Conservation (phyloP, 1,139 yeast species). For the Pichia norvegensis region DNA sequence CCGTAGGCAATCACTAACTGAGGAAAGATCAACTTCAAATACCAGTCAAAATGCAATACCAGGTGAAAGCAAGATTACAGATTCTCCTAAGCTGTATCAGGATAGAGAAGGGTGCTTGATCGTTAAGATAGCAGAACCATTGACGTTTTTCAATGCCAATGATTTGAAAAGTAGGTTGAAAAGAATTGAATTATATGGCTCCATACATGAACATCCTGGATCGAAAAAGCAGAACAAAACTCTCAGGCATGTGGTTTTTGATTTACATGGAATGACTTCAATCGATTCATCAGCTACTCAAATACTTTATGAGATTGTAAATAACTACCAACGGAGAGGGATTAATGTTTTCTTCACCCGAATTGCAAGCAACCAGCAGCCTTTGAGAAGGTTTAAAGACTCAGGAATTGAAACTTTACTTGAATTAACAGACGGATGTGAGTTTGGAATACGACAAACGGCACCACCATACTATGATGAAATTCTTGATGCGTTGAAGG, state of each 20-base stretch:
- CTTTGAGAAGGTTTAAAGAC: slow-evolving; percentile 19
- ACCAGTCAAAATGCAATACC: background rate
- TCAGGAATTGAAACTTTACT: slow-evolving; percentile 25
- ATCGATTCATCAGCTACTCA: slow-evolving; percentile 86
- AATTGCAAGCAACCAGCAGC: slow-evolving; percentile 33
- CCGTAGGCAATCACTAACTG: slow-evolving; percentile 18
- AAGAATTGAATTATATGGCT: slow-evolving; percentile 78
- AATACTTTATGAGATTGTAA: slow-evolving; percentile 54
- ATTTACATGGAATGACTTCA: slow-evolving; percentile 77
- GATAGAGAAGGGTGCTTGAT: slow-evolving; percentile 82
- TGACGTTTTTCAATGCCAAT: slow-evolving; percentile 84
- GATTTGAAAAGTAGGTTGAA: slow-evolving; percentile 70
- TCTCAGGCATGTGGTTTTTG: slow-evolving; percentile 58
- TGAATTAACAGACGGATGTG: slow-evolving; percentile 17
- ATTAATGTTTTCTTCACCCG: slow-evolving; percentile 62
- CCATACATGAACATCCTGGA: slow-evolving; percentile 79
- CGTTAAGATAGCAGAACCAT: slow-evolving; percentile 84
- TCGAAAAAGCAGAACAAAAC: slow-evolving; percentile 23
- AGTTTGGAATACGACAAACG: slow-evolving; percentile 22
- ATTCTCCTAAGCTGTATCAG: slow-evolving; percentile 36
- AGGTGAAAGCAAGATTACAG: background rate
- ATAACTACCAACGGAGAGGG: slow-evolving; percentile 45
- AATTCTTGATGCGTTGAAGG: slow-evolving; percentile 29
- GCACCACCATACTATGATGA: slow-evolving; percentile 26
- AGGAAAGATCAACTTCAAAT: background rate